Percentiles rank a stretch among this genome's conserved stretches.
These are phyloP conservation scores for Lactarius indigo DNA, from an alignment of 768 basidiomycete genomes.

Conservation along the genomic window DNA sequence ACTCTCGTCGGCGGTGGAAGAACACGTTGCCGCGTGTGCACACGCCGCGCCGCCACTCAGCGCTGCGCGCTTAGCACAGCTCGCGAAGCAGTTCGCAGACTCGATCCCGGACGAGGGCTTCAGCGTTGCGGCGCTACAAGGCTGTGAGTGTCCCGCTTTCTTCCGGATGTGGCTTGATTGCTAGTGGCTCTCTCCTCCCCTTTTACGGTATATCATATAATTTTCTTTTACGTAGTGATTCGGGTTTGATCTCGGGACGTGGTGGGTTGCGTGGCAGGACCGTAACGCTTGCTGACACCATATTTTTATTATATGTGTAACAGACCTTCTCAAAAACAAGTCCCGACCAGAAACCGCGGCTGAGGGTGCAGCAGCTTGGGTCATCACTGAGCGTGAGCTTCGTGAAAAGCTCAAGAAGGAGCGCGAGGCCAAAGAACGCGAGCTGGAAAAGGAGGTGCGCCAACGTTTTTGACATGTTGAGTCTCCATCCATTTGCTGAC, in stretches of 20 bases:
- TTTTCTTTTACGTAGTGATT: conserved; percentile 10
- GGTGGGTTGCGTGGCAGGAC: conserved; percentile 22
- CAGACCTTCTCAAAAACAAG: conserved; percentile 83
- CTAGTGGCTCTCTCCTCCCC: conserved; percentile 25
- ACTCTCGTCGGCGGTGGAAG: conserved; percentile 64
- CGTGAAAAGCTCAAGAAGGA: conserved; percentile 69
- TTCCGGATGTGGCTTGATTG: conserved; percentile 22
- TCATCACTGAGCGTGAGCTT: conserved; percentile 69
- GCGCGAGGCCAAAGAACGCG: conserved; percentile 64
- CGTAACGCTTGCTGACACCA: conserved; percentile 29
- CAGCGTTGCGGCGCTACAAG: conserved; percentile 86
- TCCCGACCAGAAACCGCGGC: conserved; percentile 76
- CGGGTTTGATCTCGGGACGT: conserved; percentile 15
- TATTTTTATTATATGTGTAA: not conserved
- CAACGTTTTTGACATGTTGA: conserved; percentile 13
- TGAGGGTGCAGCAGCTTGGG: conserved; percentile 64
- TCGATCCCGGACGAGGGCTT: conserved; percentile 82
- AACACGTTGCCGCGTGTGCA: conserved; percentile 53
- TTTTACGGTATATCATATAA: conserved; percentile 12
- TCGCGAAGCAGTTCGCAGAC: conserved; percentile 79
- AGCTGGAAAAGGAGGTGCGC: conserved; percentile 64
- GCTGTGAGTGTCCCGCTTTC: conserved; percentile 56
- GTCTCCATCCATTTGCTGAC: conserved; percentile 5
- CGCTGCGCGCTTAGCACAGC: conserved; percentile 54
- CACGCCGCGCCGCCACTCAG: conserved; percentile 66